phyloP scores from a whole-genome alignment of 1,284 basidiomycete genomes.

The Phellinidium pouzarii region DNA sequence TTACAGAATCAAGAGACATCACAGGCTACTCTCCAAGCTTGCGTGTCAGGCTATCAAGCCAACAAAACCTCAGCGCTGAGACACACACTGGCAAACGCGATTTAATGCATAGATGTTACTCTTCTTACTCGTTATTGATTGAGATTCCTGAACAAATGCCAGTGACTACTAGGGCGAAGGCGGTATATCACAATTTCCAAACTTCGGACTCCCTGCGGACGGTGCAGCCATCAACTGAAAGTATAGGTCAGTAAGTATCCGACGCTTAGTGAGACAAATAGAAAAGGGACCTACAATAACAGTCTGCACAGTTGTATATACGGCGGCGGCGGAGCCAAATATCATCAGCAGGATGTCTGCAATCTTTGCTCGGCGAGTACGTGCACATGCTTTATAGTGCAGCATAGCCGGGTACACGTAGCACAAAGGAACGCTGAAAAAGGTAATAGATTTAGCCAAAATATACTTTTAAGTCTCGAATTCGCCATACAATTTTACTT shows the following conservation, averaged over 20 bases:
- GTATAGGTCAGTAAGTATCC: not conserved
- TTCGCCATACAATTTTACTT: slow-evolving; percentile 28
- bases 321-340: slow-evolving; percentile 79
- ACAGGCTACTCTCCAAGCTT: too few species aligned
- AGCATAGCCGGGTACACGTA: slow-evolving; percentile 94
- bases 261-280: not conserved
- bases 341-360: slow-evolving; percentile 74
- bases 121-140: too few species aligned
- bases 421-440: slow-evolving; percentile 81
- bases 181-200: slow-evolving; percentile 22
- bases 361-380: slow-evolving; percentile 61
- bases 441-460: slow-evolving; percentile 5
- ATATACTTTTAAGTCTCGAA: not conserved
- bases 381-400: slow-evolving; percentile 85
- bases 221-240: slow-evolving; percentile 33
- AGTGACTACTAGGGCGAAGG: not conserved
- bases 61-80: too few species aligned
- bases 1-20: too few species aligned
- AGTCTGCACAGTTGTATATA: slow-evolving; percentile 83
- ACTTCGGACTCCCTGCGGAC: slow-evolving; percentile 19
- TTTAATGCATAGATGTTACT: too few species aligned
- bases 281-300: slow-evolving; percentile 46
- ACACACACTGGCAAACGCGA: too few species aligned
- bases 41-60: too few species aligned
- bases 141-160: too few species aligned